Base-by-base conservation (phyloP, 2,329 filamentous ascomycete genomes). In the Ceratocystis smalleyi region DNA sequence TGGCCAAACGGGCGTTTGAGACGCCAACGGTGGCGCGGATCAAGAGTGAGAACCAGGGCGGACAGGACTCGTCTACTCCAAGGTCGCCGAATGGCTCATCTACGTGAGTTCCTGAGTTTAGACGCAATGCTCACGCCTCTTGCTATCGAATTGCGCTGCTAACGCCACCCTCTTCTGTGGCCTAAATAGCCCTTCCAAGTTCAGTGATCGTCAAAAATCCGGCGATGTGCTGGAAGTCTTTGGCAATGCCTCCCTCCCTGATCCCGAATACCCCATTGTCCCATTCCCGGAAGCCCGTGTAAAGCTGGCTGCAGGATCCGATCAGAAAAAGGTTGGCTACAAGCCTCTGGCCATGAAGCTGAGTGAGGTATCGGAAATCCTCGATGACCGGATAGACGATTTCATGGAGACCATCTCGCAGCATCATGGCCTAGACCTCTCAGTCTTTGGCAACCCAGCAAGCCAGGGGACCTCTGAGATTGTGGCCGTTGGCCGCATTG, bases 261-360 rank as follows among this genome's bases (percentile, higher is more conserved):
- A 84, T 0, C 78, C 87, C 35, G 84, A 89, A 59, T 77, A 86
- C 1, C 88, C 87, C 1, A 81, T 88, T 27, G 85, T 86, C 40
- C 86, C 87, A 0, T 89, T 84, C 68, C 72, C 83, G 10, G 88
- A 94, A 73, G 72, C 89, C 17, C 87, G 94, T 61, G 84, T 97
- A 72, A 91, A 88, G 72, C 80, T 96, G 22, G 91, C 86, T 5
- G 88, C 90, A 2, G 88, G 89, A 66, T 92, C 90, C 1, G 92
- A 97, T 72, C 81, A 90, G 71, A 91, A 91, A 73, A 96, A 96
- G 73, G 86, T 96, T 69, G 84, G 79, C 0, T 99, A 97, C 75
- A 94, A 91, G 72, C 89, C 91, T 1, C 86, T 97, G 79, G 87
- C 89, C 1, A 96, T 97, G 91, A 95, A 96, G 71, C 79, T 94